Base-by-base conservation (phyloP, 495 filamentous ascomycete species). In the Xylaria scruposa region DNA sequence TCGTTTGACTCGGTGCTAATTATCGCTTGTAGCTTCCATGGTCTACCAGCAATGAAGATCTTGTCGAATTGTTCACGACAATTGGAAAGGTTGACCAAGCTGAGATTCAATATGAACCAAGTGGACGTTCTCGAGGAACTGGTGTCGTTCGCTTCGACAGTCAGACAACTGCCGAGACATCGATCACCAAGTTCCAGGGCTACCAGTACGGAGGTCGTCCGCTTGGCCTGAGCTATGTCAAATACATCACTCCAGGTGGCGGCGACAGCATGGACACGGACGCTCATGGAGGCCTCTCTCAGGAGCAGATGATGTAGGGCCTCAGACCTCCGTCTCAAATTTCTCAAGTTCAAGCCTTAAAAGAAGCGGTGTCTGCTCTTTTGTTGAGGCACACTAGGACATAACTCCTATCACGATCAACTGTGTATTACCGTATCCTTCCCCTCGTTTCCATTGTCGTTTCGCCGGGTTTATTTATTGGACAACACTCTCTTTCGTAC, bases 61-160 rank as follows among this genome's bases (percentile, higher is more conserved):
- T 99, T 5, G 88, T 98, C 59, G 96, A 99, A 78, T 88, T 99
- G 17, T 99, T 99, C 88, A 94, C 91, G 38, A 99, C 96, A 7
- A 98, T 99, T 78, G 96, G 95, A 58, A 97, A 97, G 82, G 96
- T 99, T 72, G 94, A 97, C 75, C 94, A 94, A 74, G 96, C 96
- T 13, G 97, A 98, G 84, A 98, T 98, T 62, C 97, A 99, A 83
- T 98, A 98, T 78, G 97, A 98, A 78, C 92, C 93, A 9, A 97
- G 97, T 78, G 95, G 96, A 59, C 94, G 96, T 74, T 98, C 97
- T 66, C 91, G 94, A 69, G 96, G 96, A 61, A 97, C 93, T 60
- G 96, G 96, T 78, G 96, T 99, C 54, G 97, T 99, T 65, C 90
- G 95, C 72, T 98, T 99, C 78, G 93, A 97, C 74, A 90, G 81